Percentiles rank a stretch among this genome's conserved stretches.
These are phyloP conservation scores for Chlamydomonas applanata DNA, from an alignment of 139 green algal species.

Conservation along the genomic window DNA sequence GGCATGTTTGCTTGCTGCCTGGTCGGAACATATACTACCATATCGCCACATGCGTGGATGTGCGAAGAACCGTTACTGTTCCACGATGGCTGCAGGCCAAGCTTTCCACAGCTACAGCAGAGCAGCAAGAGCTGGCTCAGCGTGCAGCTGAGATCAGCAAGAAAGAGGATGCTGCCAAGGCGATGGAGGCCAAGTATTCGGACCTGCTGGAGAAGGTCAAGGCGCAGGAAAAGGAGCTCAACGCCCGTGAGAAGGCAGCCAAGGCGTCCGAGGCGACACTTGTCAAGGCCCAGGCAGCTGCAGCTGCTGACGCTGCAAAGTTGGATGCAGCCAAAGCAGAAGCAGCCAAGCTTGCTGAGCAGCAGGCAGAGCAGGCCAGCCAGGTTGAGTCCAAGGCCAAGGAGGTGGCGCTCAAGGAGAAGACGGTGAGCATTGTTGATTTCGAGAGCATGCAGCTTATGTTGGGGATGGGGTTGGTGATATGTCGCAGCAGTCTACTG, in stretches of 20 bases:
- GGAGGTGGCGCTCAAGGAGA: conserved; percentile 6
- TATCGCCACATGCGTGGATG: too few relatives aligned
- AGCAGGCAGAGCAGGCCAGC: conserved; percentile 1
- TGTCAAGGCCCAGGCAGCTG: not conserved
- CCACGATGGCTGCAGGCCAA: too few relatives aligned
- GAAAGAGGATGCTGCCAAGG: not conserved
- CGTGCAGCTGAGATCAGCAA: not conserved
- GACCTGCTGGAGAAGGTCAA: not conserved
- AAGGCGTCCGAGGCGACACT: not conserved
- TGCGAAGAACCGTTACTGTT: too few relatives aligned
- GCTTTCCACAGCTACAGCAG: not conserved
- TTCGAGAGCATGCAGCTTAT: too few relatives aligned
- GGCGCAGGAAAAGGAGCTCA: conserved; percentile 1
- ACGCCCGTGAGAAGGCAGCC: not conserved
- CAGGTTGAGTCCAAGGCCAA: not conserved
- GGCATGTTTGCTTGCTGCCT: too few relatives aligned
- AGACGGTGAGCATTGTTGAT: not conserved
- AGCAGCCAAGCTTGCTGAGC: not conserved
- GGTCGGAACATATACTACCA: too few relatives aligned
- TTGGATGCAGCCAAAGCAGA: not conserved
- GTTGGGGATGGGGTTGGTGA: not conserved
- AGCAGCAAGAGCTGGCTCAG: not conserved
- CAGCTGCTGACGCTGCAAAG: not conserved
- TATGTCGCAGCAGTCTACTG: too few relatives aligned
- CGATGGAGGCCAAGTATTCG: not conserved